Evolutionary conservation across 805 yeast genomes (phyloP), one percentile per base, ranked within the genome.

Genomic region (Citeromyces nyonsensis): DNA sequence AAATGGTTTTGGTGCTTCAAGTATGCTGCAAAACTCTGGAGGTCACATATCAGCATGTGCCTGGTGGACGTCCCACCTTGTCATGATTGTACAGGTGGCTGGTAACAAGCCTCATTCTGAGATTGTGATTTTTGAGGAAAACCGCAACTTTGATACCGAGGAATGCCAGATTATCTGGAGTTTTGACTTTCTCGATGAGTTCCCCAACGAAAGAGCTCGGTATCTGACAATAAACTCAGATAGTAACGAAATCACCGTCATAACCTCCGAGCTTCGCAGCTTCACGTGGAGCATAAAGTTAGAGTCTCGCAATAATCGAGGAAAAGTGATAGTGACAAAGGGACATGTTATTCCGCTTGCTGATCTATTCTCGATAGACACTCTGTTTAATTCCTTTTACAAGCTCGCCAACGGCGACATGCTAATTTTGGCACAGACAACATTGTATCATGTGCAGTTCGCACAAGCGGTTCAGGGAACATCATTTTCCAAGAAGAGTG

Each of bases 321-420:
- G 30, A 8, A 35, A 35, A 12, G 27, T 52, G 12, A 15, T 39
- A 3, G 31, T 52, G 22, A 39, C 38, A 13, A 46, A 42, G 30
- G 40, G 48, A 2, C 42, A 37, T 13, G 48, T 50, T 12, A 48
- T 43, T 33, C 10, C 22, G 10, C 15, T 27, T 6, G 18, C 15
- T 15, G 18, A n/a, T 27, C 15, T 27, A 3, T 27, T 27, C 36
- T 52, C 69, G 36, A 56, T 69, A 29, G 67, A 66, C 6, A 18
- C 22, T 5, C 5, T 5, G 7, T 7, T 18, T 18, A 7, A 18
- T 7, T 18, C 22, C 7, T 5, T 18, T 7, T 18, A 18, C 7
- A 18, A 18, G 22, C 22, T 18, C 22, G 22, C 22, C 22, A 18
- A 18, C 22, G 22, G 22, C 7, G 22, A 18, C 7, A 5, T 18